Evolutionary conservation across 768 basidiomycete genomes (phyloP).

Genomic region (Multifurca ochricompacta): DNA sequence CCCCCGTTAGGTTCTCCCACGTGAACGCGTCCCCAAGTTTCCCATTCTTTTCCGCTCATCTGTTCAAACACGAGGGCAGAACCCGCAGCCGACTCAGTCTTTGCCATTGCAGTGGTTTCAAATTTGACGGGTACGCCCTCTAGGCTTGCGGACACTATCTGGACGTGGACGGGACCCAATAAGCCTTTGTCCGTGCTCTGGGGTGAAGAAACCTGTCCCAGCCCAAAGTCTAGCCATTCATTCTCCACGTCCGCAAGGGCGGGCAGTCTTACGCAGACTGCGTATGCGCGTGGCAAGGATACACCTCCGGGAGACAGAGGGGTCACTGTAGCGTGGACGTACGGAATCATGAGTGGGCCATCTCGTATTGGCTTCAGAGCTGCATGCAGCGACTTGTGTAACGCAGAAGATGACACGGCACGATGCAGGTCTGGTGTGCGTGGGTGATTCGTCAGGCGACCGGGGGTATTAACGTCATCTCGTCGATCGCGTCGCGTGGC

Average conservation of each 20-base stretch:
- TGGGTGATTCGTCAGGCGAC: conserved; percentile 22
- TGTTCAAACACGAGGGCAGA: conserved; percentile 42
- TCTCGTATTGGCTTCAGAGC: conserved; percentile 37
- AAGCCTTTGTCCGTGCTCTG: conserved; percentile 21
- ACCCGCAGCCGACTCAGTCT: conserved; percentile 28
- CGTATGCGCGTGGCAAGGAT: conserved; percentile 41
- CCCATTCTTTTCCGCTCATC: conserved; percentile 50
- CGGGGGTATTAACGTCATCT: conserved; percentile 15
- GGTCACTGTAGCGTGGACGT: conserved; percentile 46
- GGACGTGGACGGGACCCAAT: conserved; percentile 36
- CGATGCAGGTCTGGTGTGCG: conserved; percentile 23
- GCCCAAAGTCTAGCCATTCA: conserved; percentile 73
- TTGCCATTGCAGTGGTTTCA: conserved; percentile 40
- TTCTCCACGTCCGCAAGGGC: conserved; percentile 51
- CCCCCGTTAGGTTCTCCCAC: conserved; percentile 46
- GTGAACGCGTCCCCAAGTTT: conserved; percentile 57
- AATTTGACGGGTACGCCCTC: conserved; percentile 59
- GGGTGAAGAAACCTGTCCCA: conserved; percentile 37
- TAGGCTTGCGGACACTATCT: conserved; percentile 51
- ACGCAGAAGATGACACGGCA: conserved; percentile 20
- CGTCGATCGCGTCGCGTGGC: conserved; percentile 18
- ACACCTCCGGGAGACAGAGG: conserved; percentile 31
- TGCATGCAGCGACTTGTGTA: conserved; percentile 26
- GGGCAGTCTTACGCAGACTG: conserved; percentile 48
- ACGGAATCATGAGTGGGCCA: conserved; percentile 56